Evolutionary conservation across 2,329 filamentous ascomycete species (phyloP).

Genomic region (Cercospora sesami): DNA sequence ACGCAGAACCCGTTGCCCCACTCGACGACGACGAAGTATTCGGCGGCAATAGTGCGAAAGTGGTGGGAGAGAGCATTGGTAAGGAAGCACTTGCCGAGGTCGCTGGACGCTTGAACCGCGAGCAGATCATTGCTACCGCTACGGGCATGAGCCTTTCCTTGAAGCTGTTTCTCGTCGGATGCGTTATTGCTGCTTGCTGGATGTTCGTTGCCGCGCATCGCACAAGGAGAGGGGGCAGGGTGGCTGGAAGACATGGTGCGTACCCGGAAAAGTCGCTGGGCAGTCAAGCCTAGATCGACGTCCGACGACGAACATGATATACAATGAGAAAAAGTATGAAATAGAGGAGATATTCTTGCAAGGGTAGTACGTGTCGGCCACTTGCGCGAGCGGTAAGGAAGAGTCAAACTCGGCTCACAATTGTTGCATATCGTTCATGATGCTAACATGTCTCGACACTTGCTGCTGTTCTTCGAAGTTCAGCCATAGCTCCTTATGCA

Average conservation of each 20-base stretch:
- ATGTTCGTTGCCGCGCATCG: conserved; percentile 30
- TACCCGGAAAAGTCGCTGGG: conserved; percentile 2
- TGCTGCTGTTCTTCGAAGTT: not conserved
- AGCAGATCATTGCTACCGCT: conserved; percentile 26
- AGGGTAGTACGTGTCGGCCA: not conserved
- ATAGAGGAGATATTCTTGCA: not conserved
- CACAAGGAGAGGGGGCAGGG: conserved; percentile 20
- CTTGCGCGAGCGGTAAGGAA: not conserved
- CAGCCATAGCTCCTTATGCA: not conserved
- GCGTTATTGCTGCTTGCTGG: conserved; percentile 46
- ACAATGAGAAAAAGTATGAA: not conserved
- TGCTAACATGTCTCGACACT: not conserved
- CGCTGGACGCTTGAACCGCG: conserved; percentile 19
- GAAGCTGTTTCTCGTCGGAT: conserved; percentile 49
- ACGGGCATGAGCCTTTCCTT: conserved; percentile 45
- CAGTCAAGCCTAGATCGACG: conserved; percentile 2
- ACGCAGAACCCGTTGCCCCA: conserved; percentile 43
- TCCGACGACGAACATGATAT: conserved; percentile 5
- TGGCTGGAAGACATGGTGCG: conserved; percentile 7
- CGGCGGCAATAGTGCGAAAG: conserved; percentile 11
- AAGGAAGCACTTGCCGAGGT: conserved; percentile 16
- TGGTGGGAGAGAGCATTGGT: conserved; percentile 14
- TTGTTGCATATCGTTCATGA: not conserved
- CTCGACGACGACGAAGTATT: conserved; percentile 45
- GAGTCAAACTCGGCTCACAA: not conserved